Evolutionary conservation across 78 protist species (phyloP).

Genomic region (Tieghemostelium lacteum): DNA sequence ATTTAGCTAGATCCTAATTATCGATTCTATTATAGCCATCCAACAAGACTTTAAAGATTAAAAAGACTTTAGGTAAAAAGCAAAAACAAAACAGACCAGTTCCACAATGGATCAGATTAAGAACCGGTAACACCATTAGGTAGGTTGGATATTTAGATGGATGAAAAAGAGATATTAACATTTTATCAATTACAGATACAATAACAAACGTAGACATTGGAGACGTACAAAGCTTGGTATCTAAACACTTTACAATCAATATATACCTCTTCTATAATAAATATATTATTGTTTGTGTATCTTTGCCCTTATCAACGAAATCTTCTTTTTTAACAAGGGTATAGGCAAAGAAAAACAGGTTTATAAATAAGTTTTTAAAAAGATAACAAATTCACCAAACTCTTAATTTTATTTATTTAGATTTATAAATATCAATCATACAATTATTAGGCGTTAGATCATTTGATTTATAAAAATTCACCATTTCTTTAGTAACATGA

Average conservation of each 20-base stretch:
- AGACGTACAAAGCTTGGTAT: slow-evolving; percentile 98
- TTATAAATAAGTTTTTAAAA: too few relatives aligned
- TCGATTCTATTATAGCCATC: slow-evolving; percentile 86
- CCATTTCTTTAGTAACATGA: slow-evolving; percentile 32
- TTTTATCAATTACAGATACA: slow-evolving; percentile 90
- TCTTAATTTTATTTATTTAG: not conserved
- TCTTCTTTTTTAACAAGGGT: too few relatives aligned
- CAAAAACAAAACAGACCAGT: slow-evolving; percentile 96
- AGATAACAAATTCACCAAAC: too few relatives aligned
- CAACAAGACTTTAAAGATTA: slow-evolving; percentile 90
- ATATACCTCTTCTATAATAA: too few relatives aligned
- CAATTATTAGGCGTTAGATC: not conserved
- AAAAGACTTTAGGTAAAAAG: slow-evolving; percentile 94
- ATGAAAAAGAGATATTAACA: not conserved
- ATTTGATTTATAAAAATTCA: not conserved
- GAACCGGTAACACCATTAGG: slow-evolving; percentile 98
- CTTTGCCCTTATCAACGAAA: too few relatives aligned
- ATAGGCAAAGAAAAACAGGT: too few relatives aligned
- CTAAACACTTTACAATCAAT: slow-evolving; percentile 84
- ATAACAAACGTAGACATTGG: slow-evolving; percentile 99
- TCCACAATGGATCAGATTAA: slow-evolving; percentile 98
- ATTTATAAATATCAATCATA: not conserved
- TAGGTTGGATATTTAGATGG: slow-evolving; percentile 12
- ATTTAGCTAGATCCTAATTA: too few relatives aligned
- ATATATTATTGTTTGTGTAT: too few relatives aligned